phyloP scores from a whole-genome alignment of 1,139 yeast genomes.

The Yamadazyma oceani region DNA sequence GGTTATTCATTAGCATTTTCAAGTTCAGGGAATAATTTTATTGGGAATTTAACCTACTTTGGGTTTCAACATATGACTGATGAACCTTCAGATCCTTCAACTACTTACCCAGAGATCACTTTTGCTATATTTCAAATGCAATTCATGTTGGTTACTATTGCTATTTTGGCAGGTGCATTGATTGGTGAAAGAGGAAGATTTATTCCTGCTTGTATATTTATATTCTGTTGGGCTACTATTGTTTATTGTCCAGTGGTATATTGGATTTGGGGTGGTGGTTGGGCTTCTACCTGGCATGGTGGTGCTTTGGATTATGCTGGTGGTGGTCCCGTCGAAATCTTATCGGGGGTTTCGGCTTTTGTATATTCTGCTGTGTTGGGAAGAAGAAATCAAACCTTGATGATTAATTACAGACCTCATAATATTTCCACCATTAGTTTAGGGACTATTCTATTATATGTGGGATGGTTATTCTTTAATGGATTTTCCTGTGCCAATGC shows the following conservation, averaged over 20 bases:
- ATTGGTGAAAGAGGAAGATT: constrained; percentile 89
- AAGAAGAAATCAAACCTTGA: constrained; percentile 74
- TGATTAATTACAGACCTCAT: constrained; percentile 92
- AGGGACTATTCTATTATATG: constrained; percentile 63
- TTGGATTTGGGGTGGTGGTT: constrained; percentile 97
- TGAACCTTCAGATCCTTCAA: constrained; percentile 33
- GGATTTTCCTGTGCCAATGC: constrained; percentile 76
- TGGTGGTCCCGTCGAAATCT: constrained; percentile 95
- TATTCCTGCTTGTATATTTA: constrained; percentile 78
- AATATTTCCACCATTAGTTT: constrained; percentile 83
- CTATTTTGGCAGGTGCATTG: constrained; percentile 90
- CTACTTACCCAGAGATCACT: constrained; percentile 74
- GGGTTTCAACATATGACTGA: constrained; percentile 77
- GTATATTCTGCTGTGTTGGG: constrained; percentile 84
- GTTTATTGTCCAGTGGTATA: constrained; percentile 92
- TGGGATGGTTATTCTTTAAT: constrained; percentile 90
- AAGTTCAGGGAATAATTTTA: constrained; percentile 72
- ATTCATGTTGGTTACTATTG: constrained; percentile 86
- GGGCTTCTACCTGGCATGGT: constrained; percentile 76
- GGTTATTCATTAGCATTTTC: constrained; percentile 92
- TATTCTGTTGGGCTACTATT: constrained; percentile 85
- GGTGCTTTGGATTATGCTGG: constrained; percentile 97
- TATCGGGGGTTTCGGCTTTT: constrained; percentile 88
- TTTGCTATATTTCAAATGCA: constrained; percentile 88
- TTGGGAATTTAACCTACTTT: constrained; percentile 80